Conservation (phyloP, 2,329 filamentous ascomycete species). For the Cryphonectria parasitica region DNA sequence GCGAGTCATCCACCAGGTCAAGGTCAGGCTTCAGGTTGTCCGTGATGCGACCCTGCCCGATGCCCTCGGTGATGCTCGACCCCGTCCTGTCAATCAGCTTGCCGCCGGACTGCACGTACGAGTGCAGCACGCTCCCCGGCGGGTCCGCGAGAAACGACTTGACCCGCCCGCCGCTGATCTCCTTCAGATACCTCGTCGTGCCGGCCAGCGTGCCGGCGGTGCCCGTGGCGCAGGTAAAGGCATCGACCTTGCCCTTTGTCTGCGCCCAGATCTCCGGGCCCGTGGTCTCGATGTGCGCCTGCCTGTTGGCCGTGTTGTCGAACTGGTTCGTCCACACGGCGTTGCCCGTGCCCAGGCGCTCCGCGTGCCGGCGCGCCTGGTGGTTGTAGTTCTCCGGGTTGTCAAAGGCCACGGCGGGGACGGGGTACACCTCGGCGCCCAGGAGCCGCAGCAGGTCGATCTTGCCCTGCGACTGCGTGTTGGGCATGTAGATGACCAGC, state of each 20-base stretch:
- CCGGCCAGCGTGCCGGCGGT: constrained; percentile 92
- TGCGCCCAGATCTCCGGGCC: constrained; percentile 97
- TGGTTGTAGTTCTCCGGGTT: constrained; percentile 98
- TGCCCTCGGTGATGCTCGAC: constrained; percentile 94
- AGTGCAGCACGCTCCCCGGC: constrained; percentile 89
- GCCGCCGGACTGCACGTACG: constrained; percentile 85
- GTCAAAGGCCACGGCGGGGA: constrained; percentile 93
- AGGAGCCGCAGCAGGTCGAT: constrained; percentile 89
- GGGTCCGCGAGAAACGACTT: constrained; percentile 92
- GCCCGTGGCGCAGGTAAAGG: constrained; percentile 93
- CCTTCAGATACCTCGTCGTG: constrained; percentile 86
- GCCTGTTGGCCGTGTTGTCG: constrained; percentile 92
- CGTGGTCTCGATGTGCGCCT: constrained; percentile 94
- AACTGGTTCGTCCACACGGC: constrained; percentile 99
- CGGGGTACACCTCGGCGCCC: constrained; percentile 93
- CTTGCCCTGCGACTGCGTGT: constrained; percentile 98
- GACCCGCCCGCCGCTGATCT: constrained; percentile 74
- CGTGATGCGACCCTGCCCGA: constrained; percentile 95
- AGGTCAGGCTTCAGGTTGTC: constrained; percentile 90
- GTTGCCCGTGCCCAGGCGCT: constrained; percentile 78
- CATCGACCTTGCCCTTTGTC: constrained; percentile 82
- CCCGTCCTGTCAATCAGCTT: constrained; percentile 80
- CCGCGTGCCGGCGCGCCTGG: constrained; percentile 89
- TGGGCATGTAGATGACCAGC: constrained; percentile 98
- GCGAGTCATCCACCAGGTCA: constrained; percentile 78